Base-by-base conservation (phyloP, 2,329 filamentous ascomycete species). In the Lasiodiplodia sp. region DNA sequence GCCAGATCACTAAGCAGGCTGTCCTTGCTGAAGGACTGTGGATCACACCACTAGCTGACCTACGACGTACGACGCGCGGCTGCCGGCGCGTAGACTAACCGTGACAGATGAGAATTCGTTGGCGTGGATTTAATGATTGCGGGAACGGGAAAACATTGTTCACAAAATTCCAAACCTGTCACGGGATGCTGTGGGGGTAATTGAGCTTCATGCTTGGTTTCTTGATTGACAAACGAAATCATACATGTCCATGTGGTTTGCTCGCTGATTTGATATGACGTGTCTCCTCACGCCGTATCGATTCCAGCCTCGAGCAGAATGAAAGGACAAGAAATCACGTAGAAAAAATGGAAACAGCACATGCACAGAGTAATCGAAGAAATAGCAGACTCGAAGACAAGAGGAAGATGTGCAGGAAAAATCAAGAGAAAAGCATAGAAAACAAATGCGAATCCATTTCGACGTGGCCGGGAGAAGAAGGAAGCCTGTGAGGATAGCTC, bases 211-310 rank as follows among this genome's bases (percentile, higher is more conserved):
- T 62, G 38, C 12, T 25, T 18, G 47, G 47, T 25, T 23, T 47
- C 25, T 31, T 62, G 47, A 23, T 49, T 62, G 25, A 62, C 57
- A 49, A 31, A 49, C 23, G 23, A 62, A 62, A 60, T 23, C 16
- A 62, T 31, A 40, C 23, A 34, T 51, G 28, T n/a, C 52, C 28
- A 52, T 34, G 37, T 52, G 34, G n/a, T 11, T 52, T 37, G n/a
- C 60, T 64, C 10, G 47, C 28, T 47, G n/a, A n/a, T 44, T 44
- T 44, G 40, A 18, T 47, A n/a, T 3, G 44, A 47, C 25, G 8
- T 12, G n/a, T 14, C 18, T 58, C 21, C 55, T 49, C 23, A n/a
- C 44, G 16, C 16, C 28, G 40, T 18, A 63, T 11, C 31, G 53
- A 56, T 10, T 8, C 37, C n/a, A 7, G n/a, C 18, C n/a, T 21